phyloP scores from a whole-genome alignment of 768 basidiomycete species.

The Dentipellis sp. region DNA sequence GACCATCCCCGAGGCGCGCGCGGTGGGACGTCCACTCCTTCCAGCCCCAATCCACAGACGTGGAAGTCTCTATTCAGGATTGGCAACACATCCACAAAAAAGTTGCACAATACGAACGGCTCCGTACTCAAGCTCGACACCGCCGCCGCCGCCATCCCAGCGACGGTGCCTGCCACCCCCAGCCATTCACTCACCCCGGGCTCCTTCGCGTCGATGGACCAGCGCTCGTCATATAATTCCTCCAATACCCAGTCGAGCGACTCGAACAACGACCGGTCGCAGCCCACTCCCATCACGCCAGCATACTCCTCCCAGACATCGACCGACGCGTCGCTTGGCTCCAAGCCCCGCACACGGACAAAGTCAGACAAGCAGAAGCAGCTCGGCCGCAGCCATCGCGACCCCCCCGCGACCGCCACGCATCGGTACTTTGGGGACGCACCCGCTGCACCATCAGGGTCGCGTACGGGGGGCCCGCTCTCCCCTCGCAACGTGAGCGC shows the following conservation, averaged over 20 bases:
- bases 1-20: constrained; percentile 8
- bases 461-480: constrained; percentile 38
- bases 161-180: constrained; percentile 31
- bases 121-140: constrained; percentile 49
- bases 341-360: constrained; percentile 14
- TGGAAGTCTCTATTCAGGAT: constrained; percentile 78
- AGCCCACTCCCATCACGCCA: constrained; percentile 7
- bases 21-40: constrained; percentile 10
- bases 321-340: constrained; percentile 9
- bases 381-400: constrained; percentile 19
- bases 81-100: constrained; percentile 55
- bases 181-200: constrained; percentile 44
- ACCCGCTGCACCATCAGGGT: constrained; percentile 20
- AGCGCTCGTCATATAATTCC: constrained; percentile 71
- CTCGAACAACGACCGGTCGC: constrained; percentile 36
- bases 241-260: constrained; percentile 71
- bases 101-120: constrained; percentile 28
- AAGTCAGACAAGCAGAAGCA: constrained; percentile 24
- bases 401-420: constrained; percentile 36
- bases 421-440: constrained; percentile 38
- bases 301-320: constrained; percentile 16
- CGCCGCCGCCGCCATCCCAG: constrained; percentile 21
- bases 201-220: constrained; percentile 44
- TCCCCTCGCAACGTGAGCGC: constrained; percentile 64
- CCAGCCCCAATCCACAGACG: constrained; percentile 17